Base-by-base conservation (phyloP, 2,329 filamentous ascomycete species). In the Fusarium sp. region DNA sequence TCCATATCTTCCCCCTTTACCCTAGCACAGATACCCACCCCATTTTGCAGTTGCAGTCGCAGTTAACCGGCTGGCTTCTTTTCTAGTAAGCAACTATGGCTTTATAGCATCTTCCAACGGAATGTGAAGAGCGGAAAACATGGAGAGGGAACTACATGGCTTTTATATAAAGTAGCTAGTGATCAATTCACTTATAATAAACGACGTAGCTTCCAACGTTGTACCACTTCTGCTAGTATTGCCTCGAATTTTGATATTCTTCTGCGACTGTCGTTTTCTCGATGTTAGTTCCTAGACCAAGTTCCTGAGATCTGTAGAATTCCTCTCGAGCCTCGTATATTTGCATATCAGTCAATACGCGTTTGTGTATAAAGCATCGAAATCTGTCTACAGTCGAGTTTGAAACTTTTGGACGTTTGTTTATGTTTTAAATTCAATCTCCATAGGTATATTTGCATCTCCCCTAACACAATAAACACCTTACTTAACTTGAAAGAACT, bases 401-500 rank as follows among this genome's bases (percentile, higher is more conserved):
- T n/a, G 18, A 38, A 38, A 12, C 18, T 38, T n/a, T 6, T 38
- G 18, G 34, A n/a, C 34, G 6, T 38, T 38, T 38, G 34, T n/a
- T 38, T n/a, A 9, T 34, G 8, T 10, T 52, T 67, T 48, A 41
- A 67, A n/a, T 60, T 57, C 24, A 46, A 52, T 49, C 60, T 56
- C 30, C 20, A 25, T 32, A 47, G 56, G 44, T 62, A 59, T 58
- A 62, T 60, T 93, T 62, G 40, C 46, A 52, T 27, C 16, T 32
- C 22, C n/a, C 16, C 8, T n/a, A 55, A 24, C 32, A 32, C 44
- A 38, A 38, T 43, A 51, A 40, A 63, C 45, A 62, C 53, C 34
- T 59, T 52, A 34, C 55, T 71, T 77, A 83, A 43, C 76, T 78
- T 55, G 85, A 77, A 75, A 94, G 80, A 68, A 93, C 80, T 49